Percentiles rank a stretch among this genome's conserved stretches.
These are phyloP conservation scores for Silene uniflora DNA, from an alignment of 148 eudicot genomes.

Conservation along the genomic window DNA sequence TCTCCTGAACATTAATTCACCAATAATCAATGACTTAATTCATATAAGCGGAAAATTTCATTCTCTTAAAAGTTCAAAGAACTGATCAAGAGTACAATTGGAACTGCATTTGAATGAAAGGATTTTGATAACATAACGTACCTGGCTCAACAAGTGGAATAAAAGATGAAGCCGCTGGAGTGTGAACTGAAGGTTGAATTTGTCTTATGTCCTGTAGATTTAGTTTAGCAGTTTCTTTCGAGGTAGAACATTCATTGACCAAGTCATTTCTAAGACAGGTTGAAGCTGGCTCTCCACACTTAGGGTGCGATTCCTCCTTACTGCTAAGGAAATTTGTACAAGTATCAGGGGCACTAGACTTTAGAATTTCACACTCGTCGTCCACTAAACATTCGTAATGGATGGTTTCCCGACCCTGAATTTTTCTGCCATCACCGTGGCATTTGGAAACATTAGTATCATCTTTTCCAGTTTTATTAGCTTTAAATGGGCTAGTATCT, in stretches of 20 bases:
- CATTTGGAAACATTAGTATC: constrained; percentile 12
- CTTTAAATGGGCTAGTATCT: constrained; percentile 21
- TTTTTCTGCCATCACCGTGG: constrained; percentile 21
- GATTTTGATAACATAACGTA: constrained; percentile 22
- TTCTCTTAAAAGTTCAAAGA: background rate
- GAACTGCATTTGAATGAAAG: background rate
- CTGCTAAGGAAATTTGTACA: constrained; percentile 12
- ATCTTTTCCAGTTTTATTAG: constrained; percentile 28
- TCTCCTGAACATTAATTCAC: constrained; percentile 34
- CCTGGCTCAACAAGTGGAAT: constrained; percentile 62
- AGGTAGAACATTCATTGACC: constrained; percentile 19
- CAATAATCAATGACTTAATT: background rate
- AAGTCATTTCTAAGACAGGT: constrained; percentile 13
- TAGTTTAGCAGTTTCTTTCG: constrained; percentile 39
- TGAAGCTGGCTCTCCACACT: constrained; percentile 17
- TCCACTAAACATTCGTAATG: constrained; percentile 25
- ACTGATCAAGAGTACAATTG: background rate
- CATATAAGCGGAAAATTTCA: too few species aligned
- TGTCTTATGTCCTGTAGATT: constrained; percentile 41
- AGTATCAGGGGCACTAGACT: constrained; percentile 18
- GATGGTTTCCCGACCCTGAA: constrained; percentile 17
- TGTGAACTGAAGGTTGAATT: constrained; percentile 34
- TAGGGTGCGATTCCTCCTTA: constrained; percentile 16
- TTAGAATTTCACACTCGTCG: constrained; percentile 27
- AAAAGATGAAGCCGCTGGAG: constrained; percentile 35